Evolutionary conservation across 2,329 filamentous ascomycete genomes (phyloP).

Genomic region (Gnomoniopsis sp.): DNA sequence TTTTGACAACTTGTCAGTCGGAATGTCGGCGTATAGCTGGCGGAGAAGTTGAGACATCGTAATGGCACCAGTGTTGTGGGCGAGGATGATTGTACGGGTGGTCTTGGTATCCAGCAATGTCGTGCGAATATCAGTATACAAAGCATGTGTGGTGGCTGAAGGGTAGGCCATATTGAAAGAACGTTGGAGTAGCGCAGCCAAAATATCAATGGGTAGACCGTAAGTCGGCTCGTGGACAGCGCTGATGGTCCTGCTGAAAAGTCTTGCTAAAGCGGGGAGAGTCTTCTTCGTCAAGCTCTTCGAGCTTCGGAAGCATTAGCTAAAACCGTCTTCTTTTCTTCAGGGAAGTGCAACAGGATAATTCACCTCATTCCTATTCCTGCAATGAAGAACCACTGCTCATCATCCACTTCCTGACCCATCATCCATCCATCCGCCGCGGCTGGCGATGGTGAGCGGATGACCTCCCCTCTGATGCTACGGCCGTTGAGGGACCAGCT

Average conservation of each 20-base stretch:
- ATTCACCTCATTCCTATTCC: slow-evolving; percentile 32
- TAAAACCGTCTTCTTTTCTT: not conserved
- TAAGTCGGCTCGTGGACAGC: slow-evolving; percentile 48
- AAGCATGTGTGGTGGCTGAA: slow-evolving; percentile 25
- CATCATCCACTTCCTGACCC: slow-evolving; percentile 26
- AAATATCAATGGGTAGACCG: slow-evolving; percentile 51
- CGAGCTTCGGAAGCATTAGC: slow-evolving; percentile 21
- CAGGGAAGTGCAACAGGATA: not conserved
- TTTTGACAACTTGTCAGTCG: slow-evolving; percentile 31
- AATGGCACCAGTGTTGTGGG: slow-evolving; percentile 37
- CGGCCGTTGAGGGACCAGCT: slow-evolving; percentile 28
- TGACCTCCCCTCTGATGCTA: slow-evolving; percentile 17
- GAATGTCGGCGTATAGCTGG: slow-evolving; percentile 35
- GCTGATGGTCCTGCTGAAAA: slow-evolving; percentile 40
- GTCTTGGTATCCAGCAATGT: slow-evolving; percentile 31
- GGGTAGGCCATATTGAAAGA: slow-evolving; percentile 26
- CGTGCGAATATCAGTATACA: slow-evolving; percentile 34
- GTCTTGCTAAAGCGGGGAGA: slow-evolving; percentile 31
- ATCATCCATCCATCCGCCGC: slow-evolving; percentile 26
- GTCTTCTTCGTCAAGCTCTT: slow-evolving; percentile 27
- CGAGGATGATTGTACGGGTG: slow-evolving; percentile 34
- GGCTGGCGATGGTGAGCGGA: slow-evolving; percentile 18
- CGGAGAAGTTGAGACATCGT: slow-evolving; percentile 33
- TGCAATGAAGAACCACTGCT: slow-evolving; percentile 33
- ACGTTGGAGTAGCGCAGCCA: slow-evolving; percentile 33